Evolutionary conservation across 805 yeast genomes (phyloP), one percentile per base, ranked within the genome.

Genomic region (Candida pseudoglaebosa): DNA sequence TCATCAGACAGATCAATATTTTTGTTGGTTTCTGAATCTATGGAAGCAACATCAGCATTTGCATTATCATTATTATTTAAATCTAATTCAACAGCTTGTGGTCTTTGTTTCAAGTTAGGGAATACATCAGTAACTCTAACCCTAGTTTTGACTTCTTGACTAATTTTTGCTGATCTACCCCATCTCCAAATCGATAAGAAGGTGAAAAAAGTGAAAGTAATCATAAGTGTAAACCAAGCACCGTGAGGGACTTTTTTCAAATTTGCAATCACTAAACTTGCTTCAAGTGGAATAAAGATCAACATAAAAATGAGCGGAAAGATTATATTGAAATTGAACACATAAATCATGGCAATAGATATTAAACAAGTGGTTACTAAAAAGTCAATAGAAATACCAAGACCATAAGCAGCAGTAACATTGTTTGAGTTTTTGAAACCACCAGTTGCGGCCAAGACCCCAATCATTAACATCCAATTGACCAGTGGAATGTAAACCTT

Each of bases 401-500:
- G 65, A 12, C 82, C 83, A 50, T 77, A 78, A 9, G 82, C 82
- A 4, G 80, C 73, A 0, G 82, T 75, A 26, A 77, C 78, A 29
- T 61, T 65, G 47, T 64, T 61, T 22, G 75, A 65, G 47, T 62
- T 75, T 41, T 64, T 59, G 56, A 76, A 77, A 0, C 80, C 80
- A 6, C 75, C 77, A 5, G 79, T 69, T 7, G 80, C 69, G 4
- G 61, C 54, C 32, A 70, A 54, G 3, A 77, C 79, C 24, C 75
- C 75, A 12, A 75, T 57, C 74, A 78, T 70, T 26, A 78, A 57
- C 4, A 73, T 44, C 55, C 67, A 69, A 51, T 77, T 78, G n/a
- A 73, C 67, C 0, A 58, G 52, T 1, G 82, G 82, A 32, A 78
- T 65, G 52, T 68, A 78, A 10, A 78, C 73, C 47, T 71, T 68